Base-by-base conservation (phyloP, 2,329 filamentous ascomycete species). In the Scedosporium aurantiacum region DNA sequence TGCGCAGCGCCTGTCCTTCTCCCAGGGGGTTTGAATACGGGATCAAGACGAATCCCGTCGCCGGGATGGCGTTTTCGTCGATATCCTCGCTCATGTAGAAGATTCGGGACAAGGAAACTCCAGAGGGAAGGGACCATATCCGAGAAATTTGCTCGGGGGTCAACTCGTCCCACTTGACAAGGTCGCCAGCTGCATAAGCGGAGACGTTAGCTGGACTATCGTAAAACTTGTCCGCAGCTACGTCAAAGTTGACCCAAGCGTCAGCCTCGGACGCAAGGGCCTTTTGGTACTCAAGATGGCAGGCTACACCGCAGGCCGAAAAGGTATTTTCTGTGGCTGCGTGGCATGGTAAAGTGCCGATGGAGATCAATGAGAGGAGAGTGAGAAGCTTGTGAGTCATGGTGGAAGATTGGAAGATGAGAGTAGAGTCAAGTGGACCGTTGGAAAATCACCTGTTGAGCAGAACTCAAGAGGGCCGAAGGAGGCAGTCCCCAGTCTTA, bases 81-180 rank as follows among this genome's bases (percentile, higher is more conserved):
- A 63, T 52, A 52, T 67, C 66, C 16, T 64, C 66, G 12, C 61
- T 66, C 50, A 65, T 57, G 58, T 66, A 66, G 5, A 66, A 45
- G 47, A 64, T 58, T 27, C 64, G 62, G 4, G 62, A 63, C 6
- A 64, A 41, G 4, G 61, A 62, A 27, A 64, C 32, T 32, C 65
- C 60, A 14, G 25, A 59, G 5, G 66, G 65, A 12, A 67, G 43
- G 10, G 64, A 61, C 58, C 59, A 66, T 54, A 64, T 66, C 18
- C 45, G 57, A 23, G 18, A 23, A 10, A 66, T 18, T 27, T 60
- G 45, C 4, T 16, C 37, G 14, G 56, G 28, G 2, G 63, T n/a
- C n/a, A 65, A 25, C 16, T 65, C 60, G 27, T 66, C 60, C 65
- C 65, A 66, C 50, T 62, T 57, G 4, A 66, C 54, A 5, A 66